Evolutionary conservation across 257 asterid genomes (phyloP).

Genomic region (Forsythia viridissima): DNA sequence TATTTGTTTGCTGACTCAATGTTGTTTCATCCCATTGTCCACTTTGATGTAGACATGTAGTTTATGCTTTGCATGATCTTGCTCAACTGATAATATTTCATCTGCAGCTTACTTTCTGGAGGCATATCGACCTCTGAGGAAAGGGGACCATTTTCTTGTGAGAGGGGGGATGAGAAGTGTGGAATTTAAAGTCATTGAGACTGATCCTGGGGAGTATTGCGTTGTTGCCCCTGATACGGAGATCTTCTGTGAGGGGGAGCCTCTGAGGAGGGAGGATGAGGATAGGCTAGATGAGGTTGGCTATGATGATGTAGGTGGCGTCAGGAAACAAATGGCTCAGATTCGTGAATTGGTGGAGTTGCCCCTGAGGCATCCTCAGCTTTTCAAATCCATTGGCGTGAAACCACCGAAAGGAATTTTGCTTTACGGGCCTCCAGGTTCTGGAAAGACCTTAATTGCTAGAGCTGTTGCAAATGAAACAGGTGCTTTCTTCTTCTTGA

Average conservation of each 20-base stretch:
- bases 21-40: background rate
- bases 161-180: conserved; percentile 61
- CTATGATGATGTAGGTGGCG: conserved; percentile 60
- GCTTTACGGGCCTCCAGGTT: conserved; percentile 61
- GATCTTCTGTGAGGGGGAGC: conserved; percentile 63
- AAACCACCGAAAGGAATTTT: conserved; percentile 61
- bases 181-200: conserved; percentile 54
- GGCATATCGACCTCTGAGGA: conserved; percentile 54
- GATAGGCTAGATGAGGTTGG: conserved; percentile 59
- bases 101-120: conserved; percentile 51
- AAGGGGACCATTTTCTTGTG: conserved; percentile 59
- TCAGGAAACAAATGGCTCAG: conserved; percentile 61
- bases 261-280: conserved; percentile 57
- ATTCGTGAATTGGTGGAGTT: conserved; percentile 56
- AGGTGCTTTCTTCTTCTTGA: conserved; percentile 58
- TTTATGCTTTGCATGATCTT: background rate
- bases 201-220: conserved; percentile 60
- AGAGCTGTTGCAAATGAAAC: conserved; percentile 62
- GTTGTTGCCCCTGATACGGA: conserved; percentile 63
- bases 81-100: conserved; percentile 1
- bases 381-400: conserved; percentile 60
- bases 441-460: conserved; percentile 56
- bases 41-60: background rate
- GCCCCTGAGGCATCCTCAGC: conserved; percentile 61
- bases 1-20: background rate